Base-by-base conservation (phyloP, 176 grass and related monocot genomes). In the Dendrocalamus sinicus region DNA sequence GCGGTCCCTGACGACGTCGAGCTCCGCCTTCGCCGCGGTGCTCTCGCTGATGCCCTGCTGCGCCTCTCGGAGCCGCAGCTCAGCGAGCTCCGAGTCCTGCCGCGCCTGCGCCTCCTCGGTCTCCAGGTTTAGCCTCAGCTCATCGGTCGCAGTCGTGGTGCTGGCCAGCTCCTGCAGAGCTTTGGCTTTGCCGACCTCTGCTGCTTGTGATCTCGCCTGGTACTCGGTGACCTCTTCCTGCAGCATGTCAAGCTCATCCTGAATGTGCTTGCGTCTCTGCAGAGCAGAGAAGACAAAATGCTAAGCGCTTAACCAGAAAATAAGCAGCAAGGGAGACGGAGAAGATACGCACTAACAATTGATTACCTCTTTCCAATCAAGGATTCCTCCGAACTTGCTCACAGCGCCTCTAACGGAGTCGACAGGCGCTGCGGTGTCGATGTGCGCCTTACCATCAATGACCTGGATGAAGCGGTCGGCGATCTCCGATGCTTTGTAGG, bases 351-450 rank as follows among this genome's bases (percentile, higher is more conserved):
- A 39, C 37, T 48, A 48, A 48, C 12, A 8, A 20, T 20, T 19
- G 17, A 7, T 19, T 55, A 95, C 96, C 81, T 98, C 92, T 79
- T 75, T 86, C 90, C 84, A 79, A 72, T 96, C 93, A 20, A 79
- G 80, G 40, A 73, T 86, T 0, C 92, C 96, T 10, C 93, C 88
- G 58, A 96, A 96, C 72, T 91, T 99, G 84, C 9, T 70, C 17
- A 88, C 96, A 7, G 92, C 90, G 44, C 88, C 91, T 32, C 86
- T 91, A 24, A 95, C 93, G 32, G 96, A 94, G 12, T 92, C 93
- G 75, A 98, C 91, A 0, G 91, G 91, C 46, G 91, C 88, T 43
- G 93, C 90, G 23, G 86, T 86, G 50, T 95, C 91, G 69, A 95
- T 47, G 51, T 59, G 61, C 19, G 15, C 48, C 57, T 79, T 79